Evolutionary conservation across 2,329 filamentous ascomycete genomes (phyloP).

Genomic region (Mycocentrospora acerina): DNA sequence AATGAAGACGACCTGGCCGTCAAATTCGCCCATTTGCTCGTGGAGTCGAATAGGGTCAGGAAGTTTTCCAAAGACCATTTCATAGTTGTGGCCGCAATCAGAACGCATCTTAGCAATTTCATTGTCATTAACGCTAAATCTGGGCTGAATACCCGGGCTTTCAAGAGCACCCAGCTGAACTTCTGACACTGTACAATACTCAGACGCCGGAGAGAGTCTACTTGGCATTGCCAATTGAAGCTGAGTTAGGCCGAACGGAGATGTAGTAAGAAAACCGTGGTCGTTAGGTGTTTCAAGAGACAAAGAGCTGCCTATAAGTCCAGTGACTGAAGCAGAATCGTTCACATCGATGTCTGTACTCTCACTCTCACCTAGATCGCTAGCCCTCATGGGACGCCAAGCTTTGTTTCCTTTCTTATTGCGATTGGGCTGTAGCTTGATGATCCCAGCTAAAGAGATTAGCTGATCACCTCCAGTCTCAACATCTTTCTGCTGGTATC

Average conservation of each 20-base stretch:
- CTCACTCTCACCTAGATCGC: slow-evolving; percentile 15
- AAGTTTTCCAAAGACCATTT: slow-evolving; percentile 45
- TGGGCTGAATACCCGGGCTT: too few species aligned
- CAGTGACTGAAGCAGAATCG: neutral
- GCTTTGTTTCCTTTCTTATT: slow-evolving; percentile 18
- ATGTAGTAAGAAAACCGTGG: too few species aligned
- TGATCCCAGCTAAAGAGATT: slow-evolving; percentile 18
- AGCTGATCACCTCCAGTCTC: slow-evolving; percentile 12
- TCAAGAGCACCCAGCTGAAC: too few species aligned
- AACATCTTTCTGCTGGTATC: slow-evolving; percentile 13
- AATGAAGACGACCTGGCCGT: slow-evolving; percentile 50
- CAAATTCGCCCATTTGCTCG: slow-evolving; percentile 27
- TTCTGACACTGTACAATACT: too few species aligned
- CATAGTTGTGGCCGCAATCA: slow-evolving; percentile 12
- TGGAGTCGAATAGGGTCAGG: slow-evolving; percentile 45
- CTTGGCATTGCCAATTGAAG: too few species aligned
- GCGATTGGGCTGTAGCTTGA: slow-evolving; percentile 23
- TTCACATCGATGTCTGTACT: neutral
- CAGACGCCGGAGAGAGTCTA: too few species aligned
- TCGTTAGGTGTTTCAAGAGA: too few species aligned
- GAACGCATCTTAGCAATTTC: too few species aligned
- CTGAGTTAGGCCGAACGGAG: too few species aligned
- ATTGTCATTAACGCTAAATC: too few species aligned
- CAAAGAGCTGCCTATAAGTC: too few species aligned
- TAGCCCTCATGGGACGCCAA: slow-evolving; percentile 28